Base-by-base conservation (phyloP, 202 grass and related monocot genomes). In the Cymbopogon flexuosus region DNA sequence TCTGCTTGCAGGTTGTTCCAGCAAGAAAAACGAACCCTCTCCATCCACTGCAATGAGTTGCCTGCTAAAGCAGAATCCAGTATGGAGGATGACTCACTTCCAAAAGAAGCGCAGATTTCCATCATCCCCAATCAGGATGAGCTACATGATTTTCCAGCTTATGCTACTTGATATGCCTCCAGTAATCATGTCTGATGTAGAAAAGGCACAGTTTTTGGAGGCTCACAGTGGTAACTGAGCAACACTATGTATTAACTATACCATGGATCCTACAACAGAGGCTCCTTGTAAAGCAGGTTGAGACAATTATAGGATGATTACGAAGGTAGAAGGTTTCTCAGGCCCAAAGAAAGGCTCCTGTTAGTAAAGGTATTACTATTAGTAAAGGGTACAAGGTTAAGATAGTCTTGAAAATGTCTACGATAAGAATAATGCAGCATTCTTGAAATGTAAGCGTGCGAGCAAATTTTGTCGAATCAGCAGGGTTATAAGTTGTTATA, bases 11-110 rank as follows among this genome's bases (percentile, higher is more conserved):
- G 96, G 59, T 81, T 99, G 63, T 99, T 93, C 89, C 92, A 90
- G 46, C 90, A 93, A 85, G 96, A 99, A 81, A 95, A 83, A 42
- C 87, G 69, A 15, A 93, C 74, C 19, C 83, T 90, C 73, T 86
- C 78, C 61, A 91, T 99, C 56, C 90, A 96, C 47, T 96, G 92
- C 87, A 93, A 95, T 15, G 77, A 90, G 83, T 78, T 91, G 42
- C 61, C 63, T 76, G 10, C 59, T 34, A 83, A 93, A 77, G 52
- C 23, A 12, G 78, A 88, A 72, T 51, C 47, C 14, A 70, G 47
- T 0, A 51, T 69, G 10, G 87, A 93, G 16, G 85, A 90, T 41
- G 61, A 75, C 56, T 62, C 41, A 1, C 68, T 89, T 30, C 88
- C 88, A 36, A 93, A 84, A 66, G 84, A 81, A 77, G 74, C 76